A percentile compares a stretch with the other conserved stretches of the same genome.
phyloP scores from a whole-genome alignment of 768 basidiomycete species.

The Leccinum subgranulosum region DNA sequence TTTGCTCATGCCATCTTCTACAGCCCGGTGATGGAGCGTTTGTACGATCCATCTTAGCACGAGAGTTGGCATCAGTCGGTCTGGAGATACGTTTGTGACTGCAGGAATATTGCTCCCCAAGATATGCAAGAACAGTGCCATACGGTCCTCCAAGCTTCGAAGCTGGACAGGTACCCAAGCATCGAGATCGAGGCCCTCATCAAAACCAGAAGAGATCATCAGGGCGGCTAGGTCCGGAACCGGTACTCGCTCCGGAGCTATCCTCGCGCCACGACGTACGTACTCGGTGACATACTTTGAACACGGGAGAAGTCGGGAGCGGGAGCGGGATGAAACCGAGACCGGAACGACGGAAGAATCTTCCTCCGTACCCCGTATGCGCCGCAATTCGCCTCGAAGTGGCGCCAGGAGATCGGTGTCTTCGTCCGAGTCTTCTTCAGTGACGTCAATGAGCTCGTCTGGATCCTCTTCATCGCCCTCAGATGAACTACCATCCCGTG shows the following conservation, averaged over 20 bases:
- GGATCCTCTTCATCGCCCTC: conserved; percentile 40
- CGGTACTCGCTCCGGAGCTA: conserved; percentile 54
- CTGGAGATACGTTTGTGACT: conserved; percentile 45
- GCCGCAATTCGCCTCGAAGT: conserved; percentile 62
- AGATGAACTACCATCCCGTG: conserved; percentile 20
- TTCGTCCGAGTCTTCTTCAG: conserved; percentile 52
- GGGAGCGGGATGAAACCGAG: conserved; percentile 35
- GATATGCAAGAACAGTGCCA: conserved; percentile 53
- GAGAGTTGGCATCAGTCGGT: conserved; percentile 49
- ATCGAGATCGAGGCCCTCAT: conserved; percentile 18
- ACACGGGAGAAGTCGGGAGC: conserved; percentile 12
- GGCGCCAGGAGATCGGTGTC: conserved; percentile 61
- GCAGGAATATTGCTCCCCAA: conserved; percentile 51
- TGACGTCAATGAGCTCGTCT: conserved; percentile 67
- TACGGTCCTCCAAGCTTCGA: conserved; percentile 46
- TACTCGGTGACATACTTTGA: conserved; percentile 49
- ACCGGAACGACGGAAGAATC: conserved; percentile 20
- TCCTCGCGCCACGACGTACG: conserved; percentile 63
- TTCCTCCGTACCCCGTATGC: conserved; percentile 47
- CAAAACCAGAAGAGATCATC: conserved; percentile 37
- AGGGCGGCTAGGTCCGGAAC: conserved; percentile 50
- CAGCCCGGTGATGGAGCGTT: conserved; percentile 48
- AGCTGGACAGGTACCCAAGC: conserved; percentile 45
- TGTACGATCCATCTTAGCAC: conserved; percentile 61
- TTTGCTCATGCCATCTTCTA: conserved; percentile 45